Conservation (phyloP, 306 rosid genomes). For the Cicer bijugum region DNA sequence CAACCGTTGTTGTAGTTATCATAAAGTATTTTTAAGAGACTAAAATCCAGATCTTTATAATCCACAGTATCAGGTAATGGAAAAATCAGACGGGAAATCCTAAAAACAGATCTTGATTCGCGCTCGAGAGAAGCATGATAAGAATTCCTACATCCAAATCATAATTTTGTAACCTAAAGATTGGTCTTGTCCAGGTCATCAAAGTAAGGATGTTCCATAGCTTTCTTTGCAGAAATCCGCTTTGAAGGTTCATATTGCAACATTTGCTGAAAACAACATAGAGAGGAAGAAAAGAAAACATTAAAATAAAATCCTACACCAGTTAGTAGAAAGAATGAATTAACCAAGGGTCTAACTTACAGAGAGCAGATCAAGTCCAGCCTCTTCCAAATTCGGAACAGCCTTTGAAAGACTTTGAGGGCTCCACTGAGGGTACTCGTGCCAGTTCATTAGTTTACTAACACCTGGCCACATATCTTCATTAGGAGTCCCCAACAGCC, state of each 20-base stretch:
- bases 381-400: conserved; percentile 70
- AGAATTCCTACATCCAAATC: conserved; percentile 24
- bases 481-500: conserved; percentile 92
- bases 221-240: conserved; percentile 89
- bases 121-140: conserved; percentile 51
- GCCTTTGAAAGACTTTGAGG: conserved; percentile 68
- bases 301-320: neutral
- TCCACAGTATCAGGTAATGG: neutral
- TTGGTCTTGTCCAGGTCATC: conserved; percentile 47
- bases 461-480: conserved; percentile 95
- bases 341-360: conserved; percentile 43
- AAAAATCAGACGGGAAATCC: neutral
- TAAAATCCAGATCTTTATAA: too few relatives aligned
- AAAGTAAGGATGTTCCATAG: conserved; percentile 91
- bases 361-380: conserved; percentile 69
- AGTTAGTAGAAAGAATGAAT: neutral
- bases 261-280: conserved; percentile 67
- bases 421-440: conserved; percentile 92
- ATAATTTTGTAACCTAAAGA: conserved; percentile 37
- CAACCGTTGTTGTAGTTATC: too few relatives aligned
- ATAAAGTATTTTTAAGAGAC: too few relatives aligned
- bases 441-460: conserved; percentile 91
- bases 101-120: conserved; percentile 26
- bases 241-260: conserved; percentile 71
- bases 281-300: neutral